Evolutionary conservation across 345 rosid genomes (phyloP).

Genomic region (Erodium maritimum): DNA sequence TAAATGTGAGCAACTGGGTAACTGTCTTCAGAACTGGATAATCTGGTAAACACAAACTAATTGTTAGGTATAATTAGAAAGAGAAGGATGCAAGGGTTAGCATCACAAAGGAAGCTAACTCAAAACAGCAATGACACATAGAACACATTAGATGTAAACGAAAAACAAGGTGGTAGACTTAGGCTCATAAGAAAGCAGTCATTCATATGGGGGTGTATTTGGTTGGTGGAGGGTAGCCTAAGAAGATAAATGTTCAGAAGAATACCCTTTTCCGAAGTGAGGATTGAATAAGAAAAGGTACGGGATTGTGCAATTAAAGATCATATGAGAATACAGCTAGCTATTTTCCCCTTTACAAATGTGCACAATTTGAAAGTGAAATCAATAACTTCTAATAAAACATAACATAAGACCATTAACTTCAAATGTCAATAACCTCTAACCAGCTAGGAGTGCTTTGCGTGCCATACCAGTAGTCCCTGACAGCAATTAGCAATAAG

Average conservation of each 20-base stretch:
- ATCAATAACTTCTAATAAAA: too few species aligned
- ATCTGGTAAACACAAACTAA: not conserved
- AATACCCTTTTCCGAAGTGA: too few species aligned
- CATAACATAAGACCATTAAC: not conserved
- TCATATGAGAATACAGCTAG: too few species aligned
- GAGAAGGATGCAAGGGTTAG: not conserved
- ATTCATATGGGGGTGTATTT: too few species aligned
- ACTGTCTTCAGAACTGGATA: not conserved
- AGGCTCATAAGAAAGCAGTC: too few species aligned
- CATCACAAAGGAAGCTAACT: not conserved
- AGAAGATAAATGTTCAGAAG: too few species aligned
- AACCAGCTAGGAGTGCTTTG: not conserved
- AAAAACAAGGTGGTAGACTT: too few species aligned
- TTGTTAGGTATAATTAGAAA: not conserved
- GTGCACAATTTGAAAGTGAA: not conserved
- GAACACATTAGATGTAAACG: not conserved
- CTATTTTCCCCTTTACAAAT: not conserved
- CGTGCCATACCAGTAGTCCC: not conserved
- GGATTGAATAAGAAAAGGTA: too few species aligned
- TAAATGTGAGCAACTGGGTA: conserved; percentile 14
- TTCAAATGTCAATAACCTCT: not conserved
- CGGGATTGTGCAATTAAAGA: too few species aligned
- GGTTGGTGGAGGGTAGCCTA: not conserved
- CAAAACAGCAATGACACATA: not conserved
- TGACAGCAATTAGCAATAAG: too few species aligned